A percentile compares a stretch with the other conserved stretches of the same genome.
phyloP scores from a whole-genome alignment of 768 basidiomycete species.

The Hygrophorus pudorinus region DNA sequence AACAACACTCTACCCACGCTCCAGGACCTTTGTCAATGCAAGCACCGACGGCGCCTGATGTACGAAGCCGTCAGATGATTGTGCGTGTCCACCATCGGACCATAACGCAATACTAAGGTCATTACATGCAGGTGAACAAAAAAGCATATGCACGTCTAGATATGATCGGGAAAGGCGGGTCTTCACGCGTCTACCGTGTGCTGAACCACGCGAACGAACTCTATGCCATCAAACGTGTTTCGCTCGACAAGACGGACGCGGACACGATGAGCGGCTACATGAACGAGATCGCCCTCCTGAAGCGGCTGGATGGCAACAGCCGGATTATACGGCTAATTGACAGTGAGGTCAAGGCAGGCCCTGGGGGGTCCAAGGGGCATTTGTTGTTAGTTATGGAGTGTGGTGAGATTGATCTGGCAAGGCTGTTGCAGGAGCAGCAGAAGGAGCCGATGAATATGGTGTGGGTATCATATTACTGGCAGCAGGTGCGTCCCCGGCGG shows the following conservation, averaged over 20 bases:
- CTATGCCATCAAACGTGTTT: slow-evolving; percentile 88
- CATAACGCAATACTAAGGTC: neutral
- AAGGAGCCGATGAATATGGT: slow-evolving; percentile 84
- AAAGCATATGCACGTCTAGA: slow-evolving; percentile 78
- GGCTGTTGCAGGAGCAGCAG: slow-evolving; percentile 73
- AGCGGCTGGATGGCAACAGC: slow-evolving; percentile 88
- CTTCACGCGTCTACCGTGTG: slow-evolving; percentile 92
- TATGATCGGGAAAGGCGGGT: slow-evolving; percentile 87
- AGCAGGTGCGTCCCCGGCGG: slow-evolving; percentile 53
- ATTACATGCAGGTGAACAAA: slow-evolving; percentile 55
- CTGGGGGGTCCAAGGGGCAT: slow-evolving; percentile 61
- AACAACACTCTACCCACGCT: slow-evolving; percentile 22
- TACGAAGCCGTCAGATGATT: slow-evolving; percentile 32
- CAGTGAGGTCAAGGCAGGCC: slow-evolving; percentile 71
- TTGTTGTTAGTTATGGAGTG: slow-evolving; percentile 93
- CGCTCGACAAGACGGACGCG: slow-evolving; percentile 78
- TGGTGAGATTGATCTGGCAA: slow-evolving; percentile 88
- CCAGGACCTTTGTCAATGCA: slow-evolving; percentile 23
- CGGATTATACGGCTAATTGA: slow-evolving; percentile 89
- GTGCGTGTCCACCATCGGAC: slow-evolving; percentile 18
- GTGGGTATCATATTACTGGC: slow-evolving; percentile 94
- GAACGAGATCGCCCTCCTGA: slow-evolving; percentile 91
- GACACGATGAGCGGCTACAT: slow-evolving; percentile 90
- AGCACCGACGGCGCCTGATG: slow-evolving; percentile 20
- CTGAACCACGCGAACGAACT: slow-evolving; percentile 67